A percentile compares a stretch with the other conserved stretches of the same genome.
These are phyloP conservation scores for Nothophaeocryptopus gaeumannii DNA, from an alignment of 2,329 filamentous ascomycete genomes.

Conservation along the genomic window DNA sequence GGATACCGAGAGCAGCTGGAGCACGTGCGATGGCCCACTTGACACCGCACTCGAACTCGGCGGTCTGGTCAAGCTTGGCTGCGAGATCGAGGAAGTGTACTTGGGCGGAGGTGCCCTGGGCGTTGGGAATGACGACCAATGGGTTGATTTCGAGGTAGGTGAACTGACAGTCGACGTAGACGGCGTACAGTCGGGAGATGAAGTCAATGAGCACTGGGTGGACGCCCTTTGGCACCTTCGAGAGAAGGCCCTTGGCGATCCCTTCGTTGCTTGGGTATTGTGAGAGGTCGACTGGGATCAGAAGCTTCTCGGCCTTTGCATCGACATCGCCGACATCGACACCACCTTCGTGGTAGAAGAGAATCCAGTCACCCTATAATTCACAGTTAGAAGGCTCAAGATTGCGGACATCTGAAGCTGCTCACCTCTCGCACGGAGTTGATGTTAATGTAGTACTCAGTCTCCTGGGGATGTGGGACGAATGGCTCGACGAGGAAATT, in stretches of 20 bases:
- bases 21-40: conserved; percentile 98
- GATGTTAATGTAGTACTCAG: conserved; percentile 99
- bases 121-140: conserved; percentile 94
- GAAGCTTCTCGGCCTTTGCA: conserved; percentile 95
- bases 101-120: conserved; percentile 82
- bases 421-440: conserved; percentile 99
- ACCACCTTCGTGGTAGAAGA: conserved; percentile 99
- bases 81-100: conserved; percentile 98
- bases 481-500: conserved; percentile 99
- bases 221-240: conserved; percentile 89
- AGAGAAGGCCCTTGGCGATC: conserved; percentile 79
- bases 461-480: conserved; percentile 89
- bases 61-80: conserved; percentile 98
- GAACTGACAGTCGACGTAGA: conserved; percentile 99
- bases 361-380: conserved; percentile 92
- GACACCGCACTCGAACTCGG: conserved; percentile 97
- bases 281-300: conserved; percentile 91
- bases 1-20: conserved; percentile 80
- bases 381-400: conserved; percentile 29
- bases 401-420: conserved; percentile 27
- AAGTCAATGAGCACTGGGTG: conserved; percentile 99
- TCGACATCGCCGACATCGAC: conserved; percentile 99
- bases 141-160: conserved; percentile 99
- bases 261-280: conserved; percentile 95
- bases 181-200: conserved; percentile 95